Percentiles rank a stretch among this genome's conserved stretches.
phyloP scores from a whole-genome alignment of 768 basidiomycete genomes.

The Tephrocybe rancida region DNA sequence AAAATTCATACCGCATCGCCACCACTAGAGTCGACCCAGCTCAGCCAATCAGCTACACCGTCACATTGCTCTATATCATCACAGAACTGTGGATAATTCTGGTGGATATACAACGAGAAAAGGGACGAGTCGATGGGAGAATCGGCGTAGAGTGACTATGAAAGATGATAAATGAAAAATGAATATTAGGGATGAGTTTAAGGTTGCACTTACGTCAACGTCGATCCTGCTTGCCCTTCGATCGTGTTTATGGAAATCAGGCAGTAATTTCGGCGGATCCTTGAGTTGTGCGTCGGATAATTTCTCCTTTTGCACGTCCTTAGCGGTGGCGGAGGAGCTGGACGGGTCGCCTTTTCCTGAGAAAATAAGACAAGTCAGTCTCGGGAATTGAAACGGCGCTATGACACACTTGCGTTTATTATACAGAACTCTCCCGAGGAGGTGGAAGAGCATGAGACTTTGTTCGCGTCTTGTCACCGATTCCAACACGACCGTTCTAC shows the following conservation, averaged over 20 bases:
- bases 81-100: slow-evolving; percentile 91
- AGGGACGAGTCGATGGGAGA: slow-evolving; percentile 91
- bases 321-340: slow-evolving; percentile 53
- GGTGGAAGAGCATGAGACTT: slow-evolving; percentile 85
- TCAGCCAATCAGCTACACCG: slow-evolving; percentile 72
- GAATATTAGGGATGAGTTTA: neutral
- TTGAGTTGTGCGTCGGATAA: slow-evolving; percentile 55
- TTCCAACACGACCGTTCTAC: slow-evolving; percentile 53
- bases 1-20: slow-evolving; percentile 55
- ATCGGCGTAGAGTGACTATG: slow-evolving; percentile 61
- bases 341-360: slow-evolving; percentile 78
- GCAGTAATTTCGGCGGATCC: slow-evolving; percentile 60
- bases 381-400: neutral
- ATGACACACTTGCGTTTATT: slow-evolving; percentile 78
- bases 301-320: slow-evolving; percentile 64
- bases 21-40: slow-evolving; percentile 72
- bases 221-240: slow-evolving; percentile 75
- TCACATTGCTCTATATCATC: slow-evolving; percentile 74
- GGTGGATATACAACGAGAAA: slow-evolving; percentile 89
- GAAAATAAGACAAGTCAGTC: slow-evolving; percentile 6
- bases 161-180: neutral
- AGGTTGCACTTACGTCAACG: slow-evolving; percentile 56
- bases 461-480: slow-evolving; percentile 83
- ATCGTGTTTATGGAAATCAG: slow-evolving; percentile 59
- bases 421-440: slow-evolving; percentile 92